Percentiles rank a stretch among this genome's conserved stretches.
Evolutionary conservation across 2,329 filamentous ascomycete genomes (phyloP).

Genomic region (Sporothrix euskadiensis): DNA sequence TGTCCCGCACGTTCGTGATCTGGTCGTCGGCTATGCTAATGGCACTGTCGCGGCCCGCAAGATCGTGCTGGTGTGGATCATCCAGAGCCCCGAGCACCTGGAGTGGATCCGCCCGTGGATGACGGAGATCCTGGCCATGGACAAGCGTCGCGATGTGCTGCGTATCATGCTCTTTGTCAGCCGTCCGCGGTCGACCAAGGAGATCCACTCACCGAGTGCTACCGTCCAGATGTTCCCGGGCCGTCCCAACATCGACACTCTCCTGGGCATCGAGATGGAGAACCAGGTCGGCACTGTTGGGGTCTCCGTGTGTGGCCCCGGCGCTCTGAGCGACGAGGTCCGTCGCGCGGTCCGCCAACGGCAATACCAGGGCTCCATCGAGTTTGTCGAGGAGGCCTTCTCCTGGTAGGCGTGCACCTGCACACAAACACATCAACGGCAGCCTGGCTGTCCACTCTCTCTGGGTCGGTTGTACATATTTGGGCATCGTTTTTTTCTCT

Average conservation of each 20-base stretch:
- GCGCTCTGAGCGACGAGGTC: slow-evolving; percentile 73
- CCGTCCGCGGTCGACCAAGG: slow-evolving; percentile 71
- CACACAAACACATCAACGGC: not conserved
- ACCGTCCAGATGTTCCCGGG: slow-evolving; percentile 86
- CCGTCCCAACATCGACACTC: slow-evolving; percentile 70
- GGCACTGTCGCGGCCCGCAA: slow-evolving; percentile 70
- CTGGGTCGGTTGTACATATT: slow-evolving; percentile 15
- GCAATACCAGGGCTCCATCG: slow-evolving; percentile 66
- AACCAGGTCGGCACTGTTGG: slow-evolving; percentile 72
- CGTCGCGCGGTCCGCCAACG: slow-evolving; percentile 64
- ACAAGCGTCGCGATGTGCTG: slow-evolving; percentile 69
- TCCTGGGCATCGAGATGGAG: slow-evolving; percentile 73
- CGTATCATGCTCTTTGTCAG: slow-evolving; percentile 79
- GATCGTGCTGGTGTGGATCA: slow-evolving; percentile 74
- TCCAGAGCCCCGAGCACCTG: slow-evolving; percentile 75
- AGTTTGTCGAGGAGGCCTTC: slow-evolving; percentile 80
- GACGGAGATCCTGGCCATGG: slow-evolving; percentile 76
- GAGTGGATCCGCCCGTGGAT: slow-evolving; percentile 85
- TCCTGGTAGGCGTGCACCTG: slow-evolving; percentile 49
- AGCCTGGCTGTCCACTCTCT: not conserved
- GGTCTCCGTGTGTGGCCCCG: slow-evolving; percentile 73
- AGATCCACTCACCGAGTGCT: slow-evolving; percentile 74
- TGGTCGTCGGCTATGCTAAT: slow-evolving; percentile 67
- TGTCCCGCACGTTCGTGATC: slow-evolving; percentile 71
- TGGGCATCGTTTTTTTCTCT: not conserved